Conservation (phyloP, 768 basidiomycete species). For the Lepiota venenata region DNA sequence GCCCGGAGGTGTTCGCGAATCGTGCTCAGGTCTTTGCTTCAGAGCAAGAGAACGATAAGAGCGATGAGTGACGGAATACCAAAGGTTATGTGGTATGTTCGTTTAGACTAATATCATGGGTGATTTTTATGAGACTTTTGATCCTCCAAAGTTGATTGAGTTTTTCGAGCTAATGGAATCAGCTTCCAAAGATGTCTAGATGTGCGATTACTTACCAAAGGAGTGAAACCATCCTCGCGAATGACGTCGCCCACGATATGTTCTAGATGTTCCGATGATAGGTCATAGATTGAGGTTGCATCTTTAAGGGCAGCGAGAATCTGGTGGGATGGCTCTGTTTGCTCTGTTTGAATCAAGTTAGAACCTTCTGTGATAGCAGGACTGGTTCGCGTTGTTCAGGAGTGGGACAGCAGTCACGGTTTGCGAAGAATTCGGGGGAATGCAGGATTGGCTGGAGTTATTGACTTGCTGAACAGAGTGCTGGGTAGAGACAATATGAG, state of each 20-base stretch:
- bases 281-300: slow-evolving; percentile 46
- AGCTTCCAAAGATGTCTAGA: neutral
- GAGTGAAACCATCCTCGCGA: slow-evolving; percentile 72
- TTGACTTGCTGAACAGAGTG: neutral
- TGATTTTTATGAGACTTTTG: slow-evolving; percentile 7
- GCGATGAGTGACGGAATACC: neutral
- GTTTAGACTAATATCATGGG: neutral
- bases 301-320: slow-evolving; percentile 40
- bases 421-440: slow-evolving; percentile 4
- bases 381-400: neutral
- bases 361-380: neutral
- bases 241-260: slow-evolving; percentile 56
- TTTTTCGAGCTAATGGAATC: slow-evolving; percentile 13
- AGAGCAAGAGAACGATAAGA: slow-evolving; percentile 6
- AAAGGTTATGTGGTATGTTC: neutral
- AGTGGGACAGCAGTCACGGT: neutral
- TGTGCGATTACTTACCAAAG: slow-evolving; percentile 51
- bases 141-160: slow-evolving; percentile 17
- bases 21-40: slow-evolving; percentile 8
- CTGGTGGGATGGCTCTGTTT: slow-evolving; percentile 4
- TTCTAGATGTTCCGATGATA: slow-evolving; percentile 52
- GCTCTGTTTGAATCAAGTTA: neutral
- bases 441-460: slow-evolving; percentile 2
- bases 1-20: slow-evolving; percentile 38
- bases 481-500: neutral